Conservation (phyloP, 345 rosid genomes). For the Rhizophora apiculata region DNA sequence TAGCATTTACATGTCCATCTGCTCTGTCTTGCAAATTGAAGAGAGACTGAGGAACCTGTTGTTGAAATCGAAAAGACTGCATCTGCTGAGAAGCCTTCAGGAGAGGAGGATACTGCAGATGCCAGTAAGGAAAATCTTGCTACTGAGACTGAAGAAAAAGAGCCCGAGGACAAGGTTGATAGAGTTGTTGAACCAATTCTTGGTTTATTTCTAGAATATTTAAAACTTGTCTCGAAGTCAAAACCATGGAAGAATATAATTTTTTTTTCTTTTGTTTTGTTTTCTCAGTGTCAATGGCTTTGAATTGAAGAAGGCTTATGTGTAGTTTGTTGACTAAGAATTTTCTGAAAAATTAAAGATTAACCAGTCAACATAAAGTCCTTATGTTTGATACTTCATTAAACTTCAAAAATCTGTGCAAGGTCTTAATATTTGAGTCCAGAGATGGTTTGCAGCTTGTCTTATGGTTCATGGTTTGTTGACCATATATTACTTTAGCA, state of each 20-base stretch:
- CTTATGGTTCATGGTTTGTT: no score
- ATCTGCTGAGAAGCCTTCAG: conserved; percentile 54
- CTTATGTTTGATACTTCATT: no score
- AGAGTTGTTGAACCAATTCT: not conserved
- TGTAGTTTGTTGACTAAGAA: no score
- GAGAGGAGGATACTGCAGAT: conserved; percentile 59
- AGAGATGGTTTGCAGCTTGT: no score
- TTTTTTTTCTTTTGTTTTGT: not conserved
- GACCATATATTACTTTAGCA: no score
- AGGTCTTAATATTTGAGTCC: no score
- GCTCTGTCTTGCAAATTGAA: conserved; percentile 24
- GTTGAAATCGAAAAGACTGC: conserved; percentile 49
- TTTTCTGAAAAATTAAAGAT: no score
- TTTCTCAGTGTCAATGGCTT: not conserved
- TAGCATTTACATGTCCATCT: not conserved
- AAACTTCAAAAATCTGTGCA: no score
- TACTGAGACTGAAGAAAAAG: conserved; percentile 61
- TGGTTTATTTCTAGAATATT: not conserved
- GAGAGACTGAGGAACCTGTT: conserved; percentile 66
- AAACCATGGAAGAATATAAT: not conserved
- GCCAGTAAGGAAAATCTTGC: conserved; percentile 63
- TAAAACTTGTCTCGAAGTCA: not conserved
- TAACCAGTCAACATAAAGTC: no score
- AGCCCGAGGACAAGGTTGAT: conserved; percentile 80
- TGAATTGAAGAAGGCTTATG: no score